Base-by-base conservation (phyloP, 1,284 basidiomycete species). In the Caloboletus firmus region DNA sequence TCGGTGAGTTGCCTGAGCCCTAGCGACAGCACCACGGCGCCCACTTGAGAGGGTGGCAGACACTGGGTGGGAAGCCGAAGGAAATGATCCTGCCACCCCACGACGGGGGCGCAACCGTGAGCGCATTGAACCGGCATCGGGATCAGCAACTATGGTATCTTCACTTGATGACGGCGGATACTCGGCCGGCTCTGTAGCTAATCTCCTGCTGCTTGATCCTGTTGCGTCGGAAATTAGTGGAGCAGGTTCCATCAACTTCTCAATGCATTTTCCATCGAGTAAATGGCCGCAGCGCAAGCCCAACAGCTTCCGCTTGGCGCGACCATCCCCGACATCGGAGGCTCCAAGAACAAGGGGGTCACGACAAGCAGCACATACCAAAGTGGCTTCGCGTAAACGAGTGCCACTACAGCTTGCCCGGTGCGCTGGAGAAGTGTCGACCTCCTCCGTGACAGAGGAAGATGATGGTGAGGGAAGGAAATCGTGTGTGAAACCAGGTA, bases 201-300 rank as follows among this genome's bases (percentile, higher is more conserved):
- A 41, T 45, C 52, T 58, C 8, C 67, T 72, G 56, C 77, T 78
- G 17, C 73, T 74, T 30, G 59, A 56, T 47, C 58, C 62, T 15
- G 45, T 35, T 17, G 53, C 51, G 18, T 65, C 60, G n/a, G 63
- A 18, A 30, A 34, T 42, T 12, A 54, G 45, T 26, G 45, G 41
- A 4, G 53, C 43, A 1, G 86, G 85, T 24, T 72, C 69, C 63
- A 81, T 82, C 42, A 89, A 56, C 57, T 76, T 73, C 53, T 78
- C 77, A 5, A 86, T 69, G 59, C 88, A 91, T 64, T 85, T 86
- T 42, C 87, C 89, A 60, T 91, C 89, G 3, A 91, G 76, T 61
- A 91, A 70, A 63, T 91, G 88, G 0, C 88, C 88, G 54, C 88
- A 91, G 36, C 85, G 75, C 51, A 91, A 69, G 2, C 79, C 82